Percentiles rank a stretch among this genome's conserved stretches.
phyloP scores from a whole-genome alignment of 192 early-diverging fungal genomes.

The Irineochytrium annulatum region DNA sequence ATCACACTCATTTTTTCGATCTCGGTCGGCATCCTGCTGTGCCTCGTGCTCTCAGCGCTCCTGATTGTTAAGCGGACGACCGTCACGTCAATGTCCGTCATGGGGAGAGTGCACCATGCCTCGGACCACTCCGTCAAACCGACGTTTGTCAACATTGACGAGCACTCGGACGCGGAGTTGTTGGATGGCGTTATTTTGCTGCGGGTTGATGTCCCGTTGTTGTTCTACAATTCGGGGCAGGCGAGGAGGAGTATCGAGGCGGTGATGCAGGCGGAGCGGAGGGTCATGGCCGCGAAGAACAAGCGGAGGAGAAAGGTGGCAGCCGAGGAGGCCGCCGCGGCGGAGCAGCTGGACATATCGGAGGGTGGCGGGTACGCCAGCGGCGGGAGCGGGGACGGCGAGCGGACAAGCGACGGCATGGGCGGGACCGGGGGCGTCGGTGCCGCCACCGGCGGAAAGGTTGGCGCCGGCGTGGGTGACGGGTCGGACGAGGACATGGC shows the following conservation, averaged over 20 bases:
- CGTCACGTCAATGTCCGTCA: conserved; percentile 20
- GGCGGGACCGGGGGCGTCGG: conserved; percentile 1
- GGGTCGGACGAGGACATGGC: background rate
- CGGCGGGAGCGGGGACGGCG: background rate
- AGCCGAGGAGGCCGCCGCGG: conserved; percentile 2
- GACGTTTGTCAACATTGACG: conserved; percentile 25
- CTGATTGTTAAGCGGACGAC: conserved; percentile 31
- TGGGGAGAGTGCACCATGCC: conserved; percentile 21
- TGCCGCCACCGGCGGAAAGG: background rate
- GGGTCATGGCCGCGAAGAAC: background rate
- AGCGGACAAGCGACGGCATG: background rate
- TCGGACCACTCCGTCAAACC: background rate
- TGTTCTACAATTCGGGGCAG: conserved; percentile 41
- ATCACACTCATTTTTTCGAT: conserved; percentile 28
- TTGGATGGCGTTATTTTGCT: conserved; percentile 31
- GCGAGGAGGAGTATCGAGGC: conserved; percentile 29
- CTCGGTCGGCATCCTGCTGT: conserved; percentile 25
- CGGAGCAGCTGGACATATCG: too few relatives aligned
- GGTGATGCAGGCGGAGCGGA: conserved; percentile 26
- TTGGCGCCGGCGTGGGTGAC: background rate
- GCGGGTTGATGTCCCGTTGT: conserved; percentile 25
- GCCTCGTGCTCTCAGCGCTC: conserved; percentile 23
- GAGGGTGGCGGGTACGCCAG: background rate
- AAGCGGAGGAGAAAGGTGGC: background rate
- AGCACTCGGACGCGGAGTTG: conserved; percentile 31